A percentile compares a stretch with the other conserved stretches of the same genome.
Evolutionary conservation across 169 alveolate species (phyloP).

Genomic region (Eimeria acervulina): DNA sequence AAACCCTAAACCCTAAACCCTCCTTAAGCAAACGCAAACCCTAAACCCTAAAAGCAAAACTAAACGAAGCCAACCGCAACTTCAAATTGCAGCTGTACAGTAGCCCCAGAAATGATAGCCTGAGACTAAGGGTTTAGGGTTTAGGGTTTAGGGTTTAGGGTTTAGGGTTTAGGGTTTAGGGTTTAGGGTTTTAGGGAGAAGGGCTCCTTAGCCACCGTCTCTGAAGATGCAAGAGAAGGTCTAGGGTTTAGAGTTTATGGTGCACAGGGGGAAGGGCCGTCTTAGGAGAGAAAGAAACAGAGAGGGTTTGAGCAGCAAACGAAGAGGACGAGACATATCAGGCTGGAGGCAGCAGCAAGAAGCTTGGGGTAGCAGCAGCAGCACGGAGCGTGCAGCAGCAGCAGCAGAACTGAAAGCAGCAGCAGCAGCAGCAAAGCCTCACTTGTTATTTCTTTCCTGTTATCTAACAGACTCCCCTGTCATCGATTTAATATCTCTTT

Average conservation of each 20-base stretch:
- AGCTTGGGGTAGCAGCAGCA: background rate
- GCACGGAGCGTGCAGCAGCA: background rate
- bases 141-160: conserved; percentile 2
- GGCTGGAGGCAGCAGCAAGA: background rate
- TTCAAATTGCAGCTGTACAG: no score
- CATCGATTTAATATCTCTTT: background rate
- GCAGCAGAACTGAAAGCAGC: conserved; percentile 25
- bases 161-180: background rate
- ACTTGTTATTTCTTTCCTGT: background rate
- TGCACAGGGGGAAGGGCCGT: background rate
- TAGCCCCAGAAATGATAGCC: no score
- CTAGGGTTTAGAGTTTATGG: background rate
- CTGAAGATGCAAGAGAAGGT: no score
- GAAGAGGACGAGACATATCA: background rate
- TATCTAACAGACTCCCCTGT: background rate
- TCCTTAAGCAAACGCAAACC: no score
- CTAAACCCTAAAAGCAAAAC: background rate
- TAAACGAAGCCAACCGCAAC: no score
- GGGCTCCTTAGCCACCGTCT: no score
- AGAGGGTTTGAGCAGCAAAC: no score
- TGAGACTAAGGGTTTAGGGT: background rate
- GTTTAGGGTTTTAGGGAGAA: no score
- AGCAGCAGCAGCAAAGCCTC: conserved; percentile 39
- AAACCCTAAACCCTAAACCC: conserved; percentile 16
- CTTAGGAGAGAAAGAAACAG: no score